These are phyloP conservation scores for Lasiodiplodia hormozganensis DNA, from an alignment of 2,329 filamentous ascomycete species.

Conservation along the genomic window DNA sequence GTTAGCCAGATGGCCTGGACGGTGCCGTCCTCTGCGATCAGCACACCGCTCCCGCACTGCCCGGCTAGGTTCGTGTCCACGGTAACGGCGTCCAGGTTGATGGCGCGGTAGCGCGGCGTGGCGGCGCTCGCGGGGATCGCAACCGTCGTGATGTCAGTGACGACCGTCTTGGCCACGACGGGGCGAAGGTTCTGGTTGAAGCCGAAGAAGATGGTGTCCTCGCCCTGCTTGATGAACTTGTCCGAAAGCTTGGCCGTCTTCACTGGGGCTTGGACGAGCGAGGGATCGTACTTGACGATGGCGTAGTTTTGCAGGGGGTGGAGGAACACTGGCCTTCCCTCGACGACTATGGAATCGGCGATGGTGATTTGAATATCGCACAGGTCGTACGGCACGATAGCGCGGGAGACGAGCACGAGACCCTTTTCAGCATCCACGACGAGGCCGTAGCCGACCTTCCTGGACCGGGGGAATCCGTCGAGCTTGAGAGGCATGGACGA, in stretches of 20 bases:
- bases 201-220: slow-evolving; percentile 95
- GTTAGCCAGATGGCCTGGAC: slow-evolving; percentile 97
- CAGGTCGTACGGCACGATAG: slow-evolving; percentile 93
- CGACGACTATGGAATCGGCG: slow-evolving; percentile 92
- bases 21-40: slow-evolving; percentile 86
- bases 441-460: slow-evolving; percentile 93
- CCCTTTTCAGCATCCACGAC: slow-evolving; percentile 98
- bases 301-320: slow-evolving; percentile 97
- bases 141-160: slow-evolving; percentile 97
- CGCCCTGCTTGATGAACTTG: slow-evolving; percentile 86
- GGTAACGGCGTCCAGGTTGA: slow-evolving; percentile 92
- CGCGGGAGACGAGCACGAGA: slow-evolving; percentile 89
- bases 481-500: slow-evolving; percentile 95
- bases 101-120: slow-evolving; percentile 88
- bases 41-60: slow-evolving; percentile 91
- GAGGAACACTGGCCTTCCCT: slow-evolving; percentile 93
- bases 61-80: slow-evolving; percentile 86
- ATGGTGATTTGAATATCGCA: slow-evolving; percentile 97
- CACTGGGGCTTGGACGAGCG: slow-evolving; percentile 91
- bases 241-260: slow-evolving; percentile 84
- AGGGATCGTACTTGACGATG: slow-evolving; percentile 92
- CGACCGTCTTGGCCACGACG: slow-evolving; percentile 90
- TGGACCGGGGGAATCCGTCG: slow-evolving; percentile 94
- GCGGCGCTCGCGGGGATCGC: slow-evolving; percentile 93
- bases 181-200: slow-evolving; percentile 96